A percentile compares a stretch with the other conserved stretches of the same genome.
Evolutionary conservation across 768 basidiomycete species (phyloP).

Genomic region (Tricholoma saponaceum): DNA sequence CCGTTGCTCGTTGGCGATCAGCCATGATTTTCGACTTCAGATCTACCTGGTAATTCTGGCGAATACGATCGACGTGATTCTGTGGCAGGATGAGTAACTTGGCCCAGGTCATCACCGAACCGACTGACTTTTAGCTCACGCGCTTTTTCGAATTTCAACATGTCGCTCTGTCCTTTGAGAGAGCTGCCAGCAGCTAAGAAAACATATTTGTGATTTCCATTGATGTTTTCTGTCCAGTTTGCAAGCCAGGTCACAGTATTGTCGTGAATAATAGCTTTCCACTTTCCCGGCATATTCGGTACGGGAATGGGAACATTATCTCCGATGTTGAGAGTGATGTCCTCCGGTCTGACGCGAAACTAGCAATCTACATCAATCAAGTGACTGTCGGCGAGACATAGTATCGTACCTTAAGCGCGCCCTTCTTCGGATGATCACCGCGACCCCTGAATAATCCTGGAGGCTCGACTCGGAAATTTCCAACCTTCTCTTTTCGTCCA

Average conservation of each 20-base stretch:
- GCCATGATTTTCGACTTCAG: slow-evolving; percentile 91
- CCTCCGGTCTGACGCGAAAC: slow-evolving; percentile 89
- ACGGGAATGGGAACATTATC: slow-evolving; percentile 65
- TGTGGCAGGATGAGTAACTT: slow-evolving; percentile 27
- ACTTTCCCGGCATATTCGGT: slow-evolving; percentile 90
- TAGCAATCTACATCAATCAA: slow-evolving; percentile 25
- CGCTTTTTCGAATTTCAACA: slow-evolving; percentile 97
- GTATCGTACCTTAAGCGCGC: slow-evolving; percentile 76
- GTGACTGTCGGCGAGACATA: neutral
- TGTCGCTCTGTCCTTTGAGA: slow-evolving; percentile 96
- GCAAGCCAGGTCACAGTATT: slow-evolving; percentile 99
- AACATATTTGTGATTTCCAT: slow-evolving; percentile 93
- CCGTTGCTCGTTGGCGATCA: slow-evolving; percentile 94
- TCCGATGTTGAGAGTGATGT: slow-evolving; percentile 95
- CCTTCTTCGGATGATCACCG: slow-evolving; percentile 98
- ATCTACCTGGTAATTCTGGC: slow-evolving; percentile 81
- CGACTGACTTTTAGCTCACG: slow-evolving; percentile 83
- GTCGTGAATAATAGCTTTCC: slow-evolving; percentile 87
- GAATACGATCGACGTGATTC: slow-evolving; percentile 89
- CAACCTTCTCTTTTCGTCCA: slow-evolving; percentile 96
- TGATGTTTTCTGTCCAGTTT: slow-evolving; percentile 98
- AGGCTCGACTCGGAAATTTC: slow-evolving; percentile 97
- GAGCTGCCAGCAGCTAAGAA: slow-evolving; percentile 97
- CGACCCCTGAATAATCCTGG: slow-evolving; percentile 98
- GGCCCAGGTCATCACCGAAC: neutral